Evolutionary conservation across 768 basidiomycete species (phyloP).

Genomic region (Rhodotorula sphaerocarpa): DNA sequence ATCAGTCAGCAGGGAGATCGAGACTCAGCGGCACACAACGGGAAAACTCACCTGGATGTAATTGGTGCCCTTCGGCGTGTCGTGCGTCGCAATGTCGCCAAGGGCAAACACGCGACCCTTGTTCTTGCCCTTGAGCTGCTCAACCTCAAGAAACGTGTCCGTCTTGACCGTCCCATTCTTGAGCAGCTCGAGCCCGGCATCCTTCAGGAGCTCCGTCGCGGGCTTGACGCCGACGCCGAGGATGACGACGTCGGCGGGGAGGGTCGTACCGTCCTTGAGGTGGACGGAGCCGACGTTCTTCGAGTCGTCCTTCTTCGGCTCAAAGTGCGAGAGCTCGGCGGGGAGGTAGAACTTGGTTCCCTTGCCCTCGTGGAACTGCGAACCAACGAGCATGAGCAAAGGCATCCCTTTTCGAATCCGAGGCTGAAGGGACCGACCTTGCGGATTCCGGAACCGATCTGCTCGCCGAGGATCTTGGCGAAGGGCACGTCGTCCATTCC

Average conservation of each 20-base stretch:
- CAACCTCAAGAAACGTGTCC: slow-evolving; percentile 62
- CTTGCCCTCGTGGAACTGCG: slow-evolving; percentile 66
- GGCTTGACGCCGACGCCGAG: slow-evolving; percentile 82
- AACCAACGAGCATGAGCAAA: background rate
- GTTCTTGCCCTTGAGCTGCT: slow-evolving; percentile 40
- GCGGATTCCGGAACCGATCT: slow-evolving; percentile 66
- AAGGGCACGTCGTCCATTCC: slow-evolving; percentile 77
- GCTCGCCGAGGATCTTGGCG: slow-evolving; percentile 67
- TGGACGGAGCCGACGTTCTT: slow-evolving; percentile 58
- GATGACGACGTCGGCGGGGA: slow-evolving; percentile 68
- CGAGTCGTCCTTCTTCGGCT: slow-evolving; percentile 44
- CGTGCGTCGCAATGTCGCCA: slow-evolving; percentile 77
- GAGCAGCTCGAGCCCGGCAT: slow-evolving; percentile 59
- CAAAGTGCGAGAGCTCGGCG: slow-evolving; percentile 61
- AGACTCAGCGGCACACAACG: background rate
- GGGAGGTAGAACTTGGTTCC: slow-evolving; percentile 78
- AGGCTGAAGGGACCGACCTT: slow-evolving; percentile 51
- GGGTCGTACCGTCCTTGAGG: slow-evolving; percentile 54
- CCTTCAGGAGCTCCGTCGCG: slow-evolving; percentile 68
- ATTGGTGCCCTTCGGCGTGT: slow-evolving; percentile 49
- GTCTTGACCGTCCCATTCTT: slow-evolving; percentile 69
- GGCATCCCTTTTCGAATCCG: no score
- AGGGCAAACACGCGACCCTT: slow-evolving; percentile 59
- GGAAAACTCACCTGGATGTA: slow-evolving; percentile 50
- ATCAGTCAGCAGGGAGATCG: no score